Conservation (phyloP, 257 asterid species). For the Thymus mandschuricus region DNA sequence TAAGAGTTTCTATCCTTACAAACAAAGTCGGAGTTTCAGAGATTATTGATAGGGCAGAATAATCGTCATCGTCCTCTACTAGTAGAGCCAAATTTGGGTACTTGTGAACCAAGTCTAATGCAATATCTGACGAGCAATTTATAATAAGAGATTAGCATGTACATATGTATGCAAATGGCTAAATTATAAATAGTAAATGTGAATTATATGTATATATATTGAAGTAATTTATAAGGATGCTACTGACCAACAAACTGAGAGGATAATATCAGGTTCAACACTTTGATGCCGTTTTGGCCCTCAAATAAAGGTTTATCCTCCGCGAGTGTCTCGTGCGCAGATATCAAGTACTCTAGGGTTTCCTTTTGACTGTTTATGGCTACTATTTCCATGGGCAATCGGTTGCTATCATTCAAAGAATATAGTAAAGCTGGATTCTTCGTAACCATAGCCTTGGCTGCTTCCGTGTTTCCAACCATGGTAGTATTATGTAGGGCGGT, state of each 20-base stretch:
- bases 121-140: conserved; percentile 20
- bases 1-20: too few relatives aligned
- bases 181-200: too few relatives aligned
- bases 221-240: too few relatives aligned
- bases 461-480: conserved; percentile 9
- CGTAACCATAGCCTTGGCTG: not conserved
- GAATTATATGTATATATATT: too few relatives aligned
- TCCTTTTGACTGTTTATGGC: not conserved
- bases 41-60: too few relatives aligned
- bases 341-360: not conserved
- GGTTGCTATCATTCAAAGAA: too few relatives aligned
- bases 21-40: too few relatives aligned
- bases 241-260: not conserved
- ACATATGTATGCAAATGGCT: too few relatives aligned
- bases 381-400: not conserved
- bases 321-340: not conserved
- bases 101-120: conserved; percentile 23
- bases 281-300: not conserved
- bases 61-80: too few relatives aligned
- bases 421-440: conserved; percentile 2
- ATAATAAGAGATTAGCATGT: too few relatives aligned
- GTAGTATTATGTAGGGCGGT: conserved; percentile 13
- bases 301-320: not conserved
- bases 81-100: not conserved
- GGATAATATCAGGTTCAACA: not conserved